These are phyloP conservation scores for Trypanosoma conorhini DNA, from an alignment of 208 protist genomes.

Conservation along the genomic window DNA sequence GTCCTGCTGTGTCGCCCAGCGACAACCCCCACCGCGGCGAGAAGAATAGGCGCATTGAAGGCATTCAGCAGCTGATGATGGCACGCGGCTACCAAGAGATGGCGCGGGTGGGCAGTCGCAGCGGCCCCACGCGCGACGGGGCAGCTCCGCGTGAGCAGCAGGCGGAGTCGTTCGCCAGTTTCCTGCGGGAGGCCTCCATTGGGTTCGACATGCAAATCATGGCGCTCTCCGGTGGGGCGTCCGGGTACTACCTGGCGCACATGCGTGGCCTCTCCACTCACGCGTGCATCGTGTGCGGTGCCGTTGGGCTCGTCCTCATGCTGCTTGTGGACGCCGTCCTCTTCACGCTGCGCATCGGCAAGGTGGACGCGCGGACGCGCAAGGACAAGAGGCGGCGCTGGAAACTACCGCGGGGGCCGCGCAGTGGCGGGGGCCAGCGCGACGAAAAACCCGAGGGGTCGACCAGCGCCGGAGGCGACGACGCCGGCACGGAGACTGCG, in stretches of 20 bases:
- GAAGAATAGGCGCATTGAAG: conserved; percentile 72
- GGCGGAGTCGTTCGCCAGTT: conserved; percentile 41
- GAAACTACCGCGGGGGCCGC: conserved; percentile 5
- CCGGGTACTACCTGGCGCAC: conserved; percentile 74
- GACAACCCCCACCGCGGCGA: conserved; percentile 47
- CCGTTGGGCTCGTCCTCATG: conserved; percentile 63
- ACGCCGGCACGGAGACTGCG: neutral
- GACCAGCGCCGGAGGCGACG: conserved; percentile 1
- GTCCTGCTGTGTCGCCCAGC: conserved; percentile 39
- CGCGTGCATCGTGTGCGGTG: conserved; percentile 57
- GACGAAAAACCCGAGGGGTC: neutral
- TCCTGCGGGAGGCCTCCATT: conserved; percentile 62
- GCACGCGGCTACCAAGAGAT: conserved; percentile 48
- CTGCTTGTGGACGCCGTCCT: conserved; percentile 76
- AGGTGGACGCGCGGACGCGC: conserved; percentile 45
- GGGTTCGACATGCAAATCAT: conserved; percentile 79
- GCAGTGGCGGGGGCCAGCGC: neutral
- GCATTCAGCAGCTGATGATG: conserved; percentile 49
- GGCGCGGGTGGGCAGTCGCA: neutral
- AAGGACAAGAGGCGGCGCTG: conserved; percentile 28
- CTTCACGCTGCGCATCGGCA: conserved; percentile 53
- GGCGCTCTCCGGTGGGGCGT: conserved; percentile 57
- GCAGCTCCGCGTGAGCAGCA: conserved; percentile 1
- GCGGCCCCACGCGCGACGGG: neutral
- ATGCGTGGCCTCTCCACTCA: conserved; percentile 45